Base-by-base conservation (phyloP, 257 asterid genomes). In the Gentiana dahurica region DNA sequence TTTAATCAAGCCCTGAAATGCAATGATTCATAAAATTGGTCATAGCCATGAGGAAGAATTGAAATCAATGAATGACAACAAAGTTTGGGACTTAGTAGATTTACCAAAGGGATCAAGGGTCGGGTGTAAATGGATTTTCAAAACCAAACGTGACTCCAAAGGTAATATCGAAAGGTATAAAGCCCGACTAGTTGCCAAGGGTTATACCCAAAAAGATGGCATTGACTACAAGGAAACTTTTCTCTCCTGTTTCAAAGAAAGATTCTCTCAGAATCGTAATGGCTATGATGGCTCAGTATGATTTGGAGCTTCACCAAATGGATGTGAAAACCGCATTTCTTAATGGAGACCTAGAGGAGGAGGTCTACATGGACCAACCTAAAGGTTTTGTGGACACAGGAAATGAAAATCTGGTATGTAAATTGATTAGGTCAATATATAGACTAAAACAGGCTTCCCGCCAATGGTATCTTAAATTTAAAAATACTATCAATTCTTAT, bases 271-370 rank as follows among this genome's bases (percentile, higher is more conserved):
- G 55, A 13, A 59, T 34, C 4, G 47, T 59, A 0, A 47, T 59
- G 55, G 55, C 47, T 2, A 7, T 59, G 2, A 35, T 48, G 5
- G 36, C 63, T 58, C 54, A 58, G 1, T 11, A 8, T 34, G 45
- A 46, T 47, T 13, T 58, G n/a, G 46, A 58, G 54, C 13, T 58
- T 45, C 54, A 58, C 36, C 45, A 58, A 46, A 58, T 58, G 53
- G 53, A 58, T 44, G 62, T 34, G 43, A 44, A 57, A 57, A 57
- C 8, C 7, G 6, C 8, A 1, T 57, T 57, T 57, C 46, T 5
- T 24, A 32, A 58, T 58, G 62, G 36, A 41, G n/a, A 57, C 47
- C 36, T 57, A 6, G 41, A 41, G 0, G 24, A 57, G 32, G 51
- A 41, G 5, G 37, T 57, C 1, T 60, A 60, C 15, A 13, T 60